Evolutionary conservation across 805 yeast genomes (phyloP).

Genomic region (Cyberlindnera xylosilytica): DNA sequence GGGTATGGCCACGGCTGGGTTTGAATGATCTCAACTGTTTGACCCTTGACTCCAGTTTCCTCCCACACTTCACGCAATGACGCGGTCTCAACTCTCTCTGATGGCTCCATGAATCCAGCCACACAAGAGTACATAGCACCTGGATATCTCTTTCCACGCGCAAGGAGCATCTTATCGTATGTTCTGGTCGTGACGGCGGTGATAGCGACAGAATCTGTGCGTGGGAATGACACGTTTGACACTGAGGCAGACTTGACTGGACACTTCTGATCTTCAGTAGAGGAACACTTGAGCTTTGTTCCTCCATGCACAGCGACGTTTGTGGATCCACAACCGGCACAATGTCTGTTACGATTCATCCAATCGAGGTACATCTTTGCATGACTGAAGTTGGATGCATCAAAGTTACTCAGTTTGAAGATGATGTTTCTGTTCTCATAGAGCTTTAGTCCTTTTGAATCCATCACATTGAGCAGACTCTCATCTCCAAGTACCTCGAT

Average conservation of each 20-base stretch:
- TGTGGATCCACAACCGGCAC: slow-evolving; percentile 83
- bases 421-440: slow-evolving; percentile 13
- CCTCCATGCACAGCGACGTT: slow-evolving; percentile 66
- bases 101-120: slow-evolving; percentile 96
- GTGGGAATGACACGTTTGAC: slow-evolving; percentile 82
- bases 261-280: slow-evolving; percentile 21
- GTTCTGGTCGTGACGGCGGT: slow-evolving; percentile 68
- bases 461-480: neutral
- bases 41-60: slow-evolving; percentile 79
- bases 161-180: slow-evolving; percentile 63
- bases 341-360: slow-evolving; percentile 68
- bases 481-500: slow-evolving; percentile 41
- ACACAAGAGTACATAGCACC: slow-evolving; percentile 72
- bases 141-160: slow-evolving; percentile 63
- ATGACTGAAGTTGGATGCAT: slow-evolving; percentile 73
- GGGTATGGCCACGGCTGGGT: slow-evolving; percentile 99
- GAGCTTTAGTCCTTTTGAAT: neutral
- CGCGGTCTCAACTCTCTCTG: slow-evolving; percentile 87
- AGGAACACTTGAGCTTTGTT: slow-evolving; percentile 53
- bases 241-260: slow-evolving; percentile 43
- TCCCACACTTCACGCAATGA: slow-evolving; percentile 91
- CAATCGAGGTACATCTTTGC: slow-evolving; percentile 85
- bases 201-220: slow-evolving; percentile 88
- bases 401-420: slow-evolving; percentile 32
- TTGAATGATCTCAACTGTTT: slow-evolving; percentile 54